phyloP scores from a whole-genome alignment of 441 rosid genomes.

The Croton setiger region DNA sequence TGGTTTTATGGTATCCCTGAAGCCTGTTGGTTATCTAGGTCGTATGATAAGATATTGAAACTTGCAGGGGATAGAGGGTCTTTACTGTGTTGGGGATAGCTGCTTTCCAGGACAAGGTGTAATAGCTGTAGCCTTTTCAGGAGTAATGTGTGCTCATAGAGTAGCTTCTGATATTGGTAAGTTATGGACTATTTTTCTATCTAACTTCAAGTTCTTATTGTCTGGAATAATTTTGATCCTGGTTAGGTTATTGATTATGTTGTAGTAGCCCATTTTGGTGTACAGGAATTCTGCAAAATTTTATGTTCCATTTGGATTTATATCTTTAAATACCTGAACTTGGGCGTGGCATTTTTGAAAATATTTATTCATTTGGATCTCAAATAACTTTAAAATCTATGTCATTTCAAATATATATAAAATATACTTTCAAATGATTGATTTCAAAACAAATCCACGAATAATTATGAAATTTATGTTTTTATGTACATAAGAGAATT shows the following conservation, averaged over 20 bases:
- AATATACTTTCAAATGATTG: too few relatives aligned
- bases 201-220: neutral
- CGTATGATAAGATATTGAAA: constrained; percentile 18
- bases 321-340: too few relatives aligned
- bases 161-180: constrained; percentile 98
- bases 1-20: neutral
- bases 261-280: neutral
- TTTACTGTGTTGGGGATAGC: constrained; percentile 96
- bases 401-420: too few relatives aligned
- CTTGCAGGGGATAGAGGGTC: constrained; percentile 66
- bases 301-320: too few relatives aligned
- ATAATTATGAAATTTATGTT: too few relatives aligned
- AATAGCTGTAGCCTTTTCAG: constrained; percentile 94
- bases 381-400: too few relatives aligned
- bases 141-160: constrained; percentile 95
- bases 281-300: too few relatives aligned
- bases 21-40: constrained; percentile 13
- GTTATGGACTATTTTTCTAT: constrained; percentile 19
- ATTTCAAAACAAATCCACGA: too few relatives aligned
- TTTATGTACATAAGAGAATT: too few relatives aligned
- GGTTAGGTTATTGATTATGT: constrained; percentile 10
- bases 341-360: too few relatives aligned
- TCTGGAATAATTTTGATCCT: constrained; percentile 6
- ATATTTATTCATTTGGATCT: too few relatives aligned
- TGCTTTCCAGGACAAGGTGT: constrained; percentile 99